Evolutionary conservation across 257 asterid species (phyloP).

Genomic region (Gentiana straminea): DNA sequence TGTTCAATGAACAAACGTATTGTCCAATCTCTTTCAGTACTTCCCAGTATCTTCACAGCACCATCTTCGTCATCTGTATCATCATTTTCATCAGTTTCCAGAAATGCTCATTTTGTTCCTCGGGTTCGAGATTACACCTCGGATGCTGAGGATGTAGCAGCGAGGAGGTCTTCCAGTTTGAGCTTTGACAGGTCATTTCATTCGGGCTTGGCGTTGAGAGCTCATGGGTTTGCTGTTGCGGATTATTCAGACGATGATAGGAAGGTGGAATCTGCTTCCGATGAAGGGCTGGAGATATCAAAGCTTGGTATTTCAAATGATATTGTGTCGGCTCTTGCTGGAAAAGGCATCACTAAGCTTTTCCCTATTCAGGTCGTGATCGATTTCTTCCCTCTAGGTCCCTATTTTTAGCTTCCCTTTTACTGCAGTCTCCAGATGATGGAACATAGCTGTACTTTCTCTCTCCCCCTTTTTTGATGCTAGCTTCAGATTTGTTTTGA

Average conservation of each 20-base stretch:
- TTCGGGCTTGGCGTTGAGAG: conserved; percentile 30
- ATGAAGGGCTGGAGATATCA: conserved; percentile 82
- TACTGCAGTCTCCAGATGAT: no score
- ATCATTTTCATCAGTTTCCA: background rate
- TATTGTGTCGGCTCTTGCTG: conserved; percentile 50
- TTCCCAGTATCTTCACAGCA: conserved; percentile 23
- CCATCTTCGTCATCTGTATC: background rate
- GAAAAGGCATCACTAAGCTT: conserved; percentile 63
- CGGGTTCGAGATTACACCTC: conserved; percentile 15
- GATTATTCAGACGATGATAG: conserved; percentile 46
- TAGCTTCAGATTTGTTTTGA: no score
- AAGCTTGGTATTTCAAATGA: conserved; percentile 67
- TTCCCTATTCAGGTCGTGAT: conserved; percentile 81
- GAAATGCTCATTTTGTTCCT: conserved; percentile 7
- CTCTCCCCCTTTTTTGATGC: no score
- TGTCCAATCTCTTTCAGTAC: conserved; percentile 32
- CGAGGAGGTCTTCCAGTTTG: conserved; percentile 1
- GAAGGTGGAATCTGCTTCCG: conserved; percentile 18
- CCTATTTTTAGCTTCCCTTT: no score
- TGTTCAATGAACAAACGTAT: conserved; percentile 29
- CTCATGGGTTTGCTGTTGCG: conserved; percentile 41
- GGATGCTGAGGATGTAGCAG: background rate
- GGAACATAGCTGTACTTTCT: no score
- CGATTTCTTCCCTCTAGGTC: no score
- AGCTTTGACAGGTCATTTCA: conserved; percentile 29